phyloP scores from a whole-genome alignment of 306 rosid genomes.

The Trifolium subterraneum region DNA sequence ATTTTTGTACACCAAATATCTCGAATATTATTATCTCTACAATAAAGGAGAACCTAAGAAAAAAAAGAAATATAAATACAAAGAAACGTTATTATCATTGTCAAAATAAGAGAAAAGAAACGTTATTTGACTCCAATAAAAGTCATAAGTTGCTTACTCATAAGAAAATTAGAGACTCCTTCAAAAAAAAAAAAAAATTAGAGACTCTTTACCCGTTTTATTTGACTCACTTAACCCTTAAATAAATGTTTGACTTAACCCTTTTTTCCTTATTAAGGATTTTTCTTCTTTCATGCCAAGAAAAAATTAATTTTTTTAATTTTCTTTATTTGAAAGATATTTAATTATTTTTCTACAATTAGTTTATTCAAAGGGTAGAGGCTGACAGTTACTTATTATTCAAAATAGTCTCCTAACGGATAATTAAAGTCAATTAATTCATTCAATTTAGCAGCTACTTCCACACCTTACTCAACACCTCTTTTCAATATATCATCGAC shows the following conservation, averaged over 20 bases:
- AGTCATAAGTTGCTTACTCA: background rate
- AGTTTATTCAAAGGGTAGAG: constrained; percentile 10
- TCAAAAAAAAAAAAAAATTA: background rate
- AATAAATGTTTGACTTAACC: background rate
- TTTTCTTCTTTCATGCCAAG: background rate
- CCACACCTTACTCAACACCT: constrained; percentile 35
- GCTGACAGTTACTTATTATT: constrained; percentile 36
- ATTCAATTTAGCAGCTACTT: constrained; percentile 42
- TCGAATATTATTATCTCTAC: no score
- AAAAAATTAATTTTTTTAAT: background rate
- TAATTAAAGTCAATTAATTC: constrained; percentile 42
- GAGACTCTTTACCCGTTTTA: background rate
- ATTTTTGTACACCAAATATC: no score
- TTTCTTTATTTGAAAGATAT: background rate
- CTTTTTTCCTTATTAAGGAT: no score
- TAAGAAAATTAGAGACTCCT: no score
- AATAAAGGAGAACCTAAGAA: no score
- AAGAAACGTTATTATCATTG: background rate
- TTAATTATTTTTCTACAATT: background rate
- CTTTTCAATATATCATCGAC: constrained; percentile 3
- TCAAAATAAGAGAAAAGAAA: background rate
- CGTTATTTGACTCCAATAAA: background rate
- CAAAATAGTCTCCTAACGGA: constrained; percentile 43
- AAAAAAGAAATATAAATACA: background rate
- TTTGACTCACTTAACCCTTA: background rate